Conservation (phyloP, 2,329 filamentous ascomycete genomes). For the Leptodontidium sp. region DNA sequence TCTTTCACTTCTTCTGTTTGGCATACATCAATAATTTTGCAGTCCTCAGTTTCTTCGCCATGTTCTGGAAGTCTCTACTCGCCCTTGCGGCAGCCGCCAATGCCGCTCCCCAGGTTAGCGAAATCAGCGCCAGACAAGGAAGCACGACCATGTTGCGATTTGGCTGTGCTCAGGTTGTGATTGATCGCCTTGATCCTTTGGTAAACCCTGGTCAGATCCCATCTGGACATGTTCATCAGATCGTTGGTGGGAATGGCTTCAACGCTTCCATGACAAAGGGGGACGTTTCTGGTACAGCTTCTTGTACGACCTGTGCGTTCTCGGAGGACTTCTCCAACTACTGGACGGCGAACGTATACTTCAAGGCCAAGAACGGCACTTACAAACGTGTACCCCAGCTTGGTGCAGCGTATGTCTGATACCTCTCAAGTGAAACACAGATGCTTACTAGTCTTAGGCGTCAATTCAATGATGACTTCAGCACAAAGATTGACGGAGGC, state of each 20-base stretch:
- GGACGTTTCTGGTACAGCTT: slow-evolving; percentile 24
- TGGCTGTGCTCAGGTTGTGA: slow-evolving; percentile 29
- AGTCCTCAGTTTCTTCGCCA: slow-evolving; percentile 18
- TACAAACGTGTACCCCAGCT: slow-evolving; percentile 31
- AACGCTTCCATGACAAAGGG: slow-evolving; percentile 25
- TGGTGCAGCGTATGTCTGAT: slow-evolving; percentile 26
- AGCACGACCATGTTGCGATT: slow-evolving; percentile 29
- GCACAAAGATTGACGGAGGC: slow-evolving; percentile 27
- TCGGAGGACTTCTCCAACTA: slow-evolving; percentile 44
- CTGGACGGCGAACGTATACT: slow-evolving; percentile 45
- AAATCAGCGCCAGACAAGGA: slow-evolving; percentile 16
- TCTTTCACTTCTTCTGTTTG: slow-evolving; percentile 8
- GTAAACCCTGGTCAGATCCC: slow-evolving; percentile 30
- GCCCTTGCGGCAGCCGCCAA: slow-evolving; percentile 20
- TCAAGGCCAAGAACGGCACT: slow-evolving; percentile 40
- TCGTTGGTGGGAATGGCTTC: slow-evolving; percentile 32
- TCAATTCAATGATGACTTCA: slow-evolving; percentile 33
- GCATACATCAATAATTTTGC: background rate
- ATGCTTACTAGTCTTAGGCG: slow-evolving; percentile 8
- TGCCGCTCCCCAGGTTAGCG: slow-evolving; percentile 12
- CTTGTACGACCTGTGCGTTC: slow-evolving; percentile 30
- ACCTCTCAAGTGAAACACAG: too few relatives aligned
- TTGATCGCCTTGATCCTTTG: slow-evolving; percentile 32
- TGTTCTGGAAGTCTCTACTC: slow-evolving; percentile 28
- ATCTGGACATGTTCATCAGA: slow-evolving; percentile 29